Evolutionary conservation across 106 monocot genomes (phyloP), one percentile per base, ranked within the genome.

Genomic region (Hemerocallis citrina): DNA sequence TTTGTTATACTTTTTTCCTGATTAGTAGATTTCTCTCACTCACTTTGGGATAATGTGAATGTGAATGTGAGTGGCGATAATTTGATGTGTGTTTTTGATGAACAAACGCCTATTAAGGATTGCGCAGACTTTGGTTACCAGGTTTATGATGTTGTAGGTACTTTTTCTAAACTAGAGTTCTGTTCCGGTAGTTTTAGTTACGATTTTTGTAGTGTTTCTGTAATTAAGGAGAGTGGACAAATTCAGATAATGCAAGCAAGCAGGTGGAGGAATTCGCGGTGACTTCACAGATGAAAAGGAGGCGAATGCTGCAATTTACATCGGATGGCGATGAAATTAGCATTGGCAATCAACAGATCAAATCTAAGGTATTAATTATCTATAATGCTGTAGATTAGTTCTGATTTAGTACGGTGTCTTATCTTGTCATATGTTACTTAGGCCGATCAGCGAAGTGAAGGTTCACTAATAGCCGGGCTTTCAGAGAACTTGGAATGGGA

Each of bases 61-160:
- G 20, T 59, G 38, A 71, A 68, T 43, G 64, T 68, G 69, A 75
- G 71, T 66, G 81, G 68, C 62, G 79, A 77, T 36, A 74, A 66
- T 62, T 60, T 85, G 19, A 57, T 82, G 34, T 73, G 52, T 77
- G 82, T 85, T 63, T 62, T 98, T 15, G 84, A 79, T 4, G 91
- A 91, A 35, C 84, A 91, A 58, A 98, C 98, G 19, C 98, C 98
- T 7, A 69, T 81, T 32, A 98, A 98, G 69, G 79, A 98, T 47
- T 84, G 84, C 62, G 33, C 67, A 59, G 91, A 82, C 34, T 66
- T 75, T 31, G 58, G 50, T 15, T 59, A 67, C 68, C 71, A 66
- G 48, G 38, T 67, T 25, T 57, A 42, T 34, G 25, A 77, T 43
- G 50, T 39, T 57, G 71, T 39, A 64, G 84, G 91, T 88, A 68